Evolutionary conservation across 2,329 filamentous ascomycete genomes (phyloP).

Genomic region (Cladosporium sphaerospermum): DNA sequence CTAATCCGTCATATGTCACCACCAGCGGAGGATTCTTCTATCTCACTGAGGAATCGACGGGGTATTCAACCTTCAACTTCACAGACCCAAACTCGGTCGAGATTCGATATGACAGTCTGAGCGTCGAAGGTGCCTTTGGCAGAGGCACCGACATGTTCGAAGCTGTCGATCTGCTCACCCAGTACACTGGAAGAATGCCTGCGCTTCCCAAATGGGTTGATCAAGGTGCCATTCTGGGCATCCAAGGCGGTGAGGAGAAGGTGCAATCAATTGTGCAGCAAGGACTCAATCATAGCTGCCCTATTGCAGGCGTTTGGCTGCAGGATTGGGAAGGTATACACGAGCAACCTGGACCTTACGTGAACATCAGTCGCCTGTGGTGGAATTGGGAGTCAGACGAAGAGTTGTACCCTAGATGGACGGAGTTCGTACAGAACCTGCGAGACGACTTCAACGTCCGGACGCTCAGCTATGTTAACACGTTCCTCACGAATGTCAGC

Average conservation of each 20-base stretch:
- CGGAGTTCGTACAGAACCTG: slow-evolving; percentile 31
- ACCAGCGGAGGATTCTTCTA: slow-evolving; percentile 30
- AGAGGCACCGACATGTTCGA: slow-evolving; percentile 24
- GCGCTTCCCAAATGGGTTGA: slow-evolving; percentile 28
- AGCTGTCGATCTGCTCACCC: slow-evolving; percentile 30
- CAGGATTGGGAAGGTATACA: slow-evolving; percentile 35
- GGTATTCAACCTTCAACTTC: slow-evolving; percentile 31
- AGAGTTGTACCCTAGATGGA: slow-evolving; percentile 31
- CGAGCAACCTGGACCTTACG: slow-evolving; percentile 29
- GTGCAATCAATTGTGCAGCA: slow-evolving; percentile 30
- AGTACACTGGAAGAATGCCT: slow-evolving; percentile 31
- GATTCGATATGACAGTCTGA: slow-evolving; percentile 21
- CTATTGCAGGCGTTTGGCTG: slow-evolving; percentile 33
- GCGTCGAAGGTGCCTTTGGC: slow-evolving; percentile 21
- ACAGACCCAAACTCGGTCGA: slow-evolving; percentile 18
- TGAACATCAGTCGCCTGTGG: slow-evolving; percentile 33
- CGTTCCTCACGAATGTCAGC: slow-evolving; percentile 32
- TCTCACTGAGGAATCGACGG: slow-evolving; percentile 26
- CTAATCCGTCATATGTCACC: slow-evolving; percentile 29
- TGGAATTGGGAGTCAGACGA: slow-evolving; percentile 37
- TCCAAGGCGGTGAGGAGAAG: slow-evolving; percentile 33
- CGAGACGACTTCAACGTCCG: slow-evolving; percentile 29
- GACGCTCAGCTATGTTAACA: slow-evolving; percentile 31
- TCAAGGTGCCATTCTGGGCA: slow-evolving; percentile 32
- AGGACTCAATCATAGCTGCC: slow-evolving; percentile 25